A percentile compares a stretch with the other conserved stretches of the same genome.
Conservation (phyloP, 768 basidiomycete species). For the Chalciporus pseudorubinellus region DNA sequence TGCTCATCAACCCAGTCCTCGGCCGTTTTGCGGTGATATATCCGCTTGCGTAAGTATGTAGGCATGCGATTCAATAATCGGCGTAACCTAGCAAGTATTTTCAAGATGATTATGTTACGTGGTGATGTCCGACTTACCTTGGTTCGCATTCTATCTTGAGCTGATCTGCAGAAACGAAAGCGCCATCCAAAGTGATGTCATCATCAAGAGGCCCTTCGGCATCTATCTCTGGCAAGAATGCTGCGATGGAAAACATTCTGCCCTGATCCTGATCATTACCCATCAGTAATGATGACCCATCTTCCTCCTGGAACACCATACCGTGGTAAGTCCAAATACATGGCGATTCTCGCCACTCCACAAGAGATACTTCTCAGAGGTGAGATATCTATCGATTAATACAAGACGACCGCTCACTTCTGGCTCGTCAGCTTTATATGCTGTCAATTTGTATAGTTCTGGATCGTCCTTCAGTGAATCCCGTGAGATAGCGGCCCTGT, state of each 20-base stretch:
- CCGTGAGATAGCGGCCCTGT: slow-evolving; percentile 44
- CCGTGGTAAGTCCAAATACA: slow-evolving; percentile 20
- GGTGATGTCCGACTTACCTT: slow-evolving; percentile 29
- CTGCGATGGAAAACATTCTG: slow-evolving; percentile 37
- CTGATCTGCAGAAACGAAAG: slow-evolving; percentile 32
- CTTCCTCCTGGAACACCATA: slow-evolving; percentile 10
- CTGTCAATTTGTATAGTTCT: slow-evolving; percentile 36
- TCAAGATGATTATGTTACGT: not conserved
- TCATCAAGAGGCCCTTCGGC: slow-evolving; percentile 35
- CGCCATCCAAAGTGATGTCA: slow-evolving; percentile 21
- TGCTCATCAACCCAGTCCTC: slow-evolving; percentile 53
- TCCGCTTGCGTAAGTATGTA: slow-evolving; percentile 38
- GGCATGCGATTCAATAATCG: slow-evolving; percentile 36
- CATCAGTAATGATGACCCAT: not conserved
- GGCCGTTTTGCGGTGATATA: slow-evolving; percentile 37
- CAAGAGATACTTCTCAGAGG: slow-evolving; percentile 19
- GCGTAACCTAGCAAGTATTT: slow-evolving; percentile 33
- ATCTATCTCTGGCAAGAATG: slow-evolving; percentile 39
- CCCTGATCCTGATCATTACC: slow-evolving; percentile 31
- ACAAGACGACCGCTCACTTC: slow-evolving; percentile 5
- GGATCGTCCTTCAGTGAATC: slow-evolving; percentile 43
- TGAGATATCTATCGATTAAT: not conserved
- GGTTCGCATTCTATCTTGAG: slow-evolving; percentile 39
- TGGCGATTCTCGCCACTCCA: slow-evolving; percentile 30
- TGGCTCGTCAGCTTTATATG: slow-evolving; percentile 20